Conservation (phyloP, 352 stramenopile genomes). For the Globisporangium polare region DNA sequence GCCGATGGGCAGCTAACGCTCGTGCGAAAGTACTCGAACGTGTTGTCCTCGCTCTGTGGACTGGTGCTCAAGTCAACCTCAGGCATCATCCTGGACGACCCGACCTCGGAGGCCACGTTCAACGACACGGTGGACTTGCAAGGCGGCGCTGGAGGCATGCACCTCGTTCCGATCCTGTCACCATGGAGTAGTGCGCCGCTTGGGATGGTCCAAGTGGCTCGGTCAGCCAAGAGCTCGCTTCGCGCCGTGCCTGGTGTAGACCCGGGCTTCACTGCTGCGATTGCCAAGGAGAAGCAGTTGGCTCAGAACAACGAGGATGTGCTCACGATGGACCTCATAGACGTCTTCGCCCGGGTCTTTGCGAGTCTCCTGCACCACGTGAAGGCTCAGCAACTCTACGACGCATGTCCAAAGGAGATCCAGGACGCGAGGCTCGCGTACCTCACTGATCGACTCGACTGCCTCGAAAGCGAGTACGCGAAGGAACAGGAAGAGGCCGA, state of each 20-base stretch:
- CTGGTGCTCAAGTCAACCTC: conserved; percentile 22
- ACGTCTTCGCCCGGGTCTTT: conserved; percentile 51
- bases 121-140: conserved; percentile 72
- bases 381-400: conserved; percentile 42
- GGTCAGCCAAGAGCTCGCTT: conserved; percentile 24
- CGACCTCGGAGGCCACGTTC: conserved; percentile 45
- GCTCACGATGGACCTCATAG: conserved; percentile 52
- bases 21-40: conserved; percentile 59
- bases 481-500: conserved; percentile 21
- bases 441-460: conserved; percentile 37
- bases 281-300: conserved; percentile 33
- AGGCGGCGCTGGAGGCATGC: conserved; percentile 50
- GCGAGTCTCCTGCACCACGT: conserved; percentile 55
- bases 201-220: conserved; percentile 65
- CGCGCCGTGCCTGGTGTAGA: conserved; percentile 5
- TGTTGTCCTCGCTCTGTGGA: conserved; percentile 54
- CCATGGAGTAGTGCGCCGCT: conserved; percentile 43
- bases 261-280: conserved; percentile 12
- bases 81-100: conserved; percentile 34
- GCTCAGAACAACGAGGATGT: conserved; percentile 48
- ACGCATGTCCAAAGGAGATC: conserved; percentile 46
- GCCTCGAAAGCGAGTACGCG: conserved; percentile 30
- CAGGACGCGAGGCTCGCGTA: conserved; percentile 41
- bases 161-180: conserved; percentile 53
- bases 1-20: conserved; percentile 16